Evolutionary conservation across 495 filamentous ascomycete species (phyloP), one percentile per base, ranked within the genome.

Genomic region (Neohortaea acidophila): DNA sequence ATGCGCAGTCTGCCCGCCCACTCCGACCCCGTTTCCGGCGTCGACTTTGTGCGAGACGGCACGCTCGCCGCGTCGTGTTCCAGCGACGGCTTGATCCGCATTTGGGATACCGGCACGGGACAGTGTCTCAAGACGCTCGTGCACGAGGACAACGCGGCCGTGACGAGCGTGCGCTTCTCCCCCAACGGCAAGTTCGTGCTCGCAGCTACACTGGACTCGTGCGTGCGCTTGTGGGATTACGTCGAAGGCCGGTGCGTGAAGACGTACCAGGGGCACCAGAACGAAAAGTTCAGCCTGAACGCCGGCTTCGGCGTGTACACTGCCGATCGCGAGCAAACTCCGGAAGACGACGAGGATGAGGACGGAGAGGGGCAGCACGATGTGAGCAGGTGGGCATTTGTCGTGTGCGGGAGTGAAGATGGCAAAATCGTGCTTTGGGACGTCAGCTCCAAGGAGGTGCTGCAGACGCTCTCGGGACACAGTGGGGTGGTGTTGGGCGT

Each of bases 101-200:
- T 97, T 38, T 97, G 89, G 89, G 89, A 97, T 52, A 93, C 91
- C 4, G 74, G 76, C 21, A 92, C 87, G 13, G 91, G 91, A 4
- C 91, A 96, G 60, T 97, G 89, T 64, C 68, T 97, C 10, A 74
- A 83, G 20, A 97, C 89, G 0, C 66, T 97, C 4, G 83, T 97
- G 4, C 83, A 94, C 65, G 89, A 94, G 60, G 91, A 96, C 59
- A 92, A 92, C 56, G 81, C 84, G 1, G 74, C 85, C 8, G 84
- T 94, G 0, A 82, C 81, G n/a, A 76, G 73, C 25, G 89, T 94
- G 21, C 76, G 77, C 47, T 97, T 96, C 60, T 79, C 78, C 26
- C 89, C 91, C 2, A 97, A 97, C 52, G 85, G 89, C 17, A 82
- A 80, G 33, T 93, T 79, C 58, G 75, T 96, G 17, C 67, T 94